Evolutionary conservation across 345 rosid genomes (phyloP), one percentile per base, ranked within the genome.

Genomic region (Populus euphratica): DNA sequence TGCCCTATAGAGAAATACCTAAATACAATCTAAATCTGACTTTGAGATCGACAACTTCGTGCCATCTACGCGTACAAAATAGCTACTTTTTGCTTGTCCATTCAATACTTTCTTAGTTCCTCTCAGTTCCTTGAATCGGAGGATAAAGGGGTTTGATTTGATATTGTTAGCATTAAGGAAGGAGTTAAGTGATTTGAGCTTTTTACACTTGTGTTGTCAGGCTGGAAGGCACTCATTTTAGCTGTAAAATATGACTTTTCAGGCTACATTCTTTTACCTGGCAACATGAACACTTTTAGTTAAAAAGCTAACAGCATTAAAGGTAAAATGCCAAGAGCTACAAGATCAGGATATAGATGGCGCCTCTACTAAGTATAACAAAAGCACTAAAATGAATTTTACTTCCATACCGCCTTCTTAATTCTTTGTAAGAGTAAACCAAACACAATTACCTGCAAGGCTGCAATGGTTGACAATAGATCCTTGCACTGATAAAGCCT

Each of bases 201-300:
- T 80, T 83, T 81, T 84, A 87, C 76, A 78, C 69, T 78, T 82
- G 13, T 62, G 83, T 68, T 82, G 83, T 85, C 86, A 78, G 59
- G 81, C 80, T 76, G 73, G 84, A 49, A 76, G 85, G 80, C 36
- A 70, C 35, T 6, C 74, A 78, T 69, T 81, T 81, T 75, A 69
- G 76, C 73, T 95, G 99, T 80, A 87, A 25, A 25, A 81, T 70
- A 73, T 91, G 93, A 18, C 94, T 85, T 84, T 86, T 87, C 84
- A 90, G 75, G 77, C 96, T 92, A 62, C 83, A 82, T 82, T 93
- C 96, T 33, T 76, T 86, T 68, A 89, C 96, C 99, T 95, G 92
- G 33, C 66, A 77, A 68, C 31, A 49, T 18, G 67, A 62, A 11
- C 16, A 69, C 5, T 66, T 36, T 25, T 31, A 62, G 72, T 47